Percentiles rank a stretch among this genome's conserved stretches.
Evolutionary conservation across 139 green algal genomes (phyloP).

Genomic region (Chlamydomonas schloesseri): DNA sequence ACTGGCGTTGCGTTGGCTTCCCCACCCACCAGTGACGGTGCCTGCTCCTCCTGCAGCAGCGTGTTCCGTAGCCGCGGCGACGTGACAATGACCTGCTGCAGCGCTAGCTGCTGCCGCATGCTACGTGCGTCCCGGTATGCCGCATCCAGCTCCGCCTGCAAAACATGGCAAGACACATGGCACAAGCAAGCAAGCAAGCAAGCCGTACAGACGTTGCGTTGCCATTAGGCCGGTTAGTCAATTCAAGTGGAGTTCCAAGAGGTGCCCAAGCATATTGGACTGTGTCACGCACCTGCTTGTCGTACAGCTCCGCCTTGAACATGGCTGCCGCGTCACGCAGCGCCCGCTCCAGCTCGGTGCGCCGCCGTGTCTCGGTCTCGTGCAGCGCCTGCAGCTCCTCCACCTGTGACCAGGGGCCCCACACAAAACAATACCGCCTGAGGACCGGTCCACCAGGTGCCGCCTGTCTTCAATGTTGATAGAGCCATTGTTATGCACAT

Average conservation of each 20-base stretch:
- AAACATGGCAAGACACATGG: neutral
- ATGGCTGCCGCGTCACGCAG: constrained; percentile 68
- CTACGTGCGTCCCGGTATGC: constrained; percentile 23
- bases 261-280: too few species aligned
- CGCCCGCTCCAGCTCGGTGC: constrained; percentile 63
- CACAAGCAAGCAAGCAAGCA: neutral
- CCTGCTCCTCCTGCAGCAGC: neutral
- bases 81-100: constrained; percentile 1
- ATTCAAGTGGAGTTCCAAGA: too few species aligned
- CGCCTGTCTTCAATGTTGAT: too few species aligned
- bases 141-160: constrained; percentile 30
- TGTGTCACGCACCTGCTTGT: constrained; percentile 68
- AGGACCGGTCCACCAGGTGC: too few species aligned
- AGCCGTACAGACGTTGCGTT: too few species aligned
- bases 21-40: neutral
- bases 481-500: too few species aligned
- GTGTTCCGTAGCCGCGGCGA: neutral
- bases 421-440: too few species aligned
- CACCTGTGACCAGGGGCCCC: constrained; percentile 44
- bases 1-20: too few species aligned
- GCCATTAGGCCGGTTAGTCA: too few species aligned
- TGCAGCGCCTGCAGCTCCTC: constrained; percentile 55
- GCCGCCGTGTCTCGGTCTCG: constrained; percentile 58
- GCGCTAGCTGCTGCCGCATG: constrained; percentile 38
- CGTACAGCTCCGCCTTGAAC: constrained; percentile 73